Evolutionary conservation across 805 yeast genomes (phyloP).

Genomic region (Osmozyma mogii): DNA sequence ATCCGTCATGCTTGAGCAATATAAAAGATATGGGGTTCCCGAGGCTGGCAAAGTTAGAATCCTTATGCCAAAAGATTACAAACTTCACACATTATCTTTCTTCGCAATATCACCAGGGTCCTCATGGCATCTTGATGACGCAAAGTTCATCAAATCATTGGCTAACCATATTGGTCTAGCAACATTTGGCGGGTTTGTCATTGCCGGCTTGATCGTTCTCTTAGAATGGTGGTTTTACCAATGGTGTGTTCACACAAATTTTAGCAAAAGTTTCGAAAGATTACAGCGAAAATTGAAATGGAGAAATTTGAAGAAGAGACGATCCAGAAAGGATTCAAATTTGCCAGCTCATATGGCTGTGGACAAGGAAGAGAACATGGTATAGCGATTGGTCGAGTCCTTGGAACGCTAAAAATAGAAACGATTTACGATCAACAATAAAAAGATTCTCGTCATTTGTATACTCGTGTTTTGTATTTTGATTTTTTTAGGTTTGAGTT

Average conservation of each 20-base stretch:
- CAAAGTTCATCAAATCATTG: conserved; percentile 63
- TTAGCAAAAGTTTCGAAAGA: conserved; percentile 13
- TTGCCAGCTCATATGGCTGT: conserved; percentile 35
- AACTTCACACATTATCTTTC: conserved; percentile 51
- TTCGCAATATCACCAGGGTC: conserved; percentile 77
- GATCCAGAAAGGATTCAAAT: conserved; percentile 50
- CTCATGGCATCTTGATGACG: conserved; percentile 90
- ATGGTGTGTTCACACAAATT: conserved; percentile 24
- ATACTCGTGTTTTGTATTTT: too few species aligned
- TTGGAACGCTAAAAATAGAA: too few species aligned
- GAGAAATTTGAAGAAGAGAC: conserved; percentile 18
- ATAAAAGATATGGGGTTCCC: conserved; percentile 71
- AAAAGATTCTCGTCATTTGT: too few species aligned
- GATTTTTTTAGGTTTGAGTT: too few species aligned
- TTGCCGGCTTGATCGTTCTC: conserved; percentile 37
- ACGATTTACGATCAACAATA: too few species aligned
- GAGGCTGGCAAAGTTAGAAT: conserved; percentile 61
- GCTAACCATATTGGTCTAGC: conserved; percentile 70
- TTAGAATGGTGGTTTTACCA: conserved; percentile 34
- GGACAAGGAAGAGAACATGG: conserved; percentile 10
- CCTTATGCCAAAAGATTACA: conserved; percentile 66
- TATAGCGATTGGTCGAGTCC: too few species aligned
- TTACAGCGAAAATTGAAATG: conserved; percentile 10
- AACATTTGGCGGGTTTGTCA: conserved; percentile 58
- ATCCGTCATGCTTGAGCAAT: conserved; percentile 81